Percentiles rank a stretch among this genome's conserved stretches.
These are phyloP conservation scores for Hypoxylon sp. DNA, from an alignment of 2,329 filamentous ascomycete genomes.

Conservation along the genomic window DNA sequence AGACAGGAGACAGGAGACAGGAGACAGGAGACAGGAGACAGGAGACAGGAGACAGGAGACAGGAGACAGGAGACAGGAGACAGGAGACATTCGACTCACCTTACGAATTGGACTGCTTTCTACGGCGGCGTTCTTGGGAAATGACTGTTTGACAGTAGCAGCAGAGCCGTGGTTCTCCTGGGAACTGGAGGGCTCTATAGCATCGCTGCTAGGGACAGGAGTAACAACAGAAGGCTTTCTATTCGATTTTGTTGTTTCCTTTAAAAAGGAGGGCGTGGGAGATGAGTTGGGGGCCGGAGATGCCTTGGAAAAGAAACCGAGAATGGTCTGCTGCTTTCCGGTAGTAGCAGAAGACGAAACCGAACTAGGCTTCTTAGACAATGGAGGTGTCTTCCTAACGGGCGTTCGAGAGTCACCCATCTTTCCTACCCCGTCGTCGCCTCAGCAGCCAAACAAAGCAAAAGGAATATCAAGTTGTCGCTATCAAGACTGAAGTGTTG, in stretches of 20 bases:
- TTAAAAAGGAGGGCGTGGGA: constrained; percentile 52
- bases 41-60: no score
- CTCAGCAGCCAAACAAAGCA: no score
- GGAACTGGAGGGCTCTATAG: constrained; percentile 70
- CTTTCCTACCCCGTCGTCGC: no score
- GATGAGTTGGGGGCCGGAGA: constrained; percentile 45
- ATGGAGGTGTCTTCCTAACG: constrained; percentile 51
- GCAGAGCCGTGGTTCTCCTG: constrained; percentile 67
- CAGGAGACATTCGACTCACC: constrained; percentile 57
- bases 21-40: no score
- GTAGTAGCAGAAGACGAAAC: constrained; percentile 54
- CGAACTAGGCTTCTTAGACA: constrained; percentile 55
- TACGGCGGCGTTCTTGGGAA: constrained; percentile 52
- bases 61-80: no score
- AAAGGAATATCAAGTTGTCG: no score
- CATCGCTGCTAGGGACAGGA: constrained; percentile 83
- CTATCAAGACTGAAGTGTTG: no score
- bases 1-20: no score
- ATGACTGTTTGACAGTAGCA: constrained; percentile 55
- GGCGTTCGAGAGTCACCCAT: constrained; percentile 46
- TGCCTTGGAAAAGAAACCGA: constrained; percentile 80
- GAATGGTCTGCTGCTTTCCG: constrained; percentile 74
- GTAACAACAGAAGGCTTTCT: constrained; percentile 62
- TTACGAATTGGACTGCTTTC: constrained; percentile 82
- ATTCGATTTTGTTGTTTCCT: constrained; percentile 59